These are phyloP conservation scores for Coffea canephora DNA, from an alignment of 257 asterid species.

Conservation along the genomic window DNA sequence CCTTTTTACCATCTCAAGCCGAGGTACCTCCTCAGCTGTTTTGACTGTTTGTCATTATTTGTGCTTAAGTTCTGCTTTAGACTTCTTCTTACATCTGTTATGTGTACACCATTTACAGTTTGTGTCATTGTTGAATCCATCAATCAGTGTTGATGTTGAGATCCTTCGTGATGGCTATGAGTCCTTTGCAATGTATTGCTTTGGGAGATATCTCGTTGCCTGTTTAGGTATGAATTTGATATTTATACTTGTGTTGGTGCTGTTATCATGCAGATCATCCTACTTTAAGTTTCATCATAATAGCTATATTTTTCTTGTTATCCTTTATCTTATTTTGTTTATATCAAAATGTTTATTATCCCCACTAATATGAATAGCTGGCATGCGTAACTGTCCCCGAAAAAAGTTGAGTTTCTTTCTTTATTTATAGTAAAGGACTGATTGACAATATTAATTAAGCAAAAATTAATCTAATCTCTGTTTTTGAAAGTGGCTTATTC, in stretches of 20 bases:
- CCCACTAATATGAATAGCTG: not conserved
- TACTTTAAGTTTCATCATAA: not conserved
- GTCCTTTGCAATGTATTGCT: conserved; percentile 99
- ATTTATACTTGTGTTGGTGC: not conserved
- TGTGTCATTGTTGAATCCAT: conserved; percentile 75
- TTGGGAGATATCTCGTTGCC: conserved; percentile 95
- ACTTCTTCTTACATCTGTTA: conserved; percentile 13
- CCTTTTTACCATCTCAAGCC: not conserved
- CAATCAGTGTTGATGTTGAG: conserved; percentile 77
- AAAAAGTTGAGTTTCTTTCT: not conserved
- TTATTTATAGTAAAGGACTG: not conserved
- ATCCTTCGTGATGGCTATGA: conserved; percentile 98
- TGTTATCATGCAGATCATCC: not conserved
- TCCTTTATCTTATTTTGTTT: not conserved
- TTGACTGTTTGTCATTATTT: not conserved
- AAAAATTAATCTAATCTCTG: not conserved
- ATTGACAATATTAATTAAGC: not conserved
- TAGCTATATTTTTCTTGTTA: not conserved
- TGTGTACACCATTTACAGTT: conserved; percentile 50
- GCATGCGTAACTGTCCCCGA: not conserved
- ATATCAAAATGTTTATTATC: not conserved
- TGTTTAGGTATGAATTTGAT: conserved; percentile 69
- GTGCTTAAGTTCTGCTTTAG: not conserved
- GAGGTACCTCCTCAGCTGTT: not conserved
- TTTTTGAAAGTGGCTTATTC: not conserved